Percentiles rank a stretch among this genome's conserved stretches.
These are phyloP conservation scores for Alloascoidea hylecoeti DNA, from an alignment of 805 yeast genomes.

Conservation along the genomic window DNA sequence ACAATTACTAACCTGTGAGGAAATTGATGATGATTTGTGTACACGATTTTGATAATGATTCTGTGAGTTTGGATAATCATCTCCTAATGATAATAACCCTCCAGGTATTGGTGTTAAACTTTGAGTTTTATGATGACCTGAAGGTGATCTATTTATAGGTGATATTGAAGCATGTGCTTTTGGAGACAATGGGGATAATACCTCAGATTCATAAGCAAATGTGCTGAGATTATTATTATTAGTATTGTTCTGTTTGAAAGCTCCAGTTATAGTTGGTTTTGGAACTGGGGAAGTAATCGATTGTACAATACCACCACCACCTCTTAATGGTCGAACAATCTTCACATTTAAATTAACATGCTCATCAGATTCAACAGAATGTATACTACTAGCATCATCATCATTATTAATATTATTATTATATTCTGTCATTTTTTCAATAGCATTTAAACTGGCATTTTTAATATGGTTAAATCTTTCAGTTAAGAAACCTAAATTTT, in stretches of 20 bases:
- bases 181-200: background rate
- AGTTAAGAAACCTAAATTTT: slow-evolving; percentile 8
- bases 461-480: slow-evolving; percentile 7
- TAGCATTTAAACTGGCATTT: slow-evolving; percentile 2
- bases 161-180: background rate
- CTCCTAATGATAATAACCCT: no score
- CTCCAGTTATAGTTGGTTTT: slow-evolving; percentile 2
- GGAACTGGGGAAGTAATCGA: slow-evolving; percentile 2
- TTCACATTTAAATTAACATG: slow-evolving; percentile 38
- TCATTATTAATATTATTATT: no score
- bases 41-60: no score
- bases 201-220: no score
- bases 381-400: slow-evolving; percentile 1
- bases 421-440: background rate
- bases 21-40: no score
- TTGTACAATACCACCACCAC: slow-evolving; percentile 22
- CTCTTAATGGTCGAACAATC: slow-evolving; percentile 49
- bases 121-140: no score
- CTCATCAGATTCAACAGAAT: slow-evolving; percentile 5
- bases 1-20: no score
- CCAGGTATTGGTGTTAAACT: no score
- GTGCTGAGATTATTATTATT: background rate
- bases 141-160: no score
- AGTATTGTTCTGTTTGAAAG: background rate
- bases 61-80: no score